These are phyloP conservation scores for Suhomyces yuchorum DNA, from an alignment of 1,139 yeast species.

Conservation along the genomic window DNA sequence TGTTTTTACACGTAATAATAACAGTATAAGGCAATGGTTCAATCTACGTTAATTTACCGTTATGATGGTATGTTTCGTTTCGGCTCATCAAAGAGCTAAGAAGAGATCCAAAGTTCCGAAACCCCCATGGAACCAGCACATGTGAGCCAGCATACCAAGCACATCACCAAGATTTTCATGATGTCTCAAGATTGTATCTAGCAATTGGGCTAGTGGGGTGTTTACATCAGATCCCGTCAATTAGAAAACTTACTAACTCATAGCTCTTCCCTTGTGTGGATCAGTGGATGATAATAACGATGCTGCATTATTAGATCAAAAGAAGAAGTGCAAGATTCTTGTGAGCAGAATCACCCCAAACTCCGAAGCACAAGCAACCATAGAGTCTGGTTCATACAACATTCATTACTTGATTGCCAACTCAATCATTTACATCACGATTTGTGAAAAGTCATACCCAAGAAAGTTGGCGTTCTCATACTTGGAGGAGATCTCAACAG, in stretches of 20 bases:
- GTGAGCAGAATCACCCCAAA: constrained; percentile 75
- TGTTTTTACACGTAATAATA: constrained; percentile 7
- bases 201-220: too few species aligned
- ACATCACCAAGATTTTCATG: too few species aligned
- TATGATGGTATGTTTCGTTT: constrained; percentile 55
- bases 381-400: constrained; percentile 73
- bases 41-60: constrained; percentile 70
- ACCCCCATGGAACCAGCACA: too few species aligned
- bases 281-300: constrained; percentile 81
- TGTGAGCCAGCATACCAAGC: too few species aligned
- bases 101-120: too few species aligned
- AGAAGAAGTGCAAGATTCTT: constrained; percentile 80
- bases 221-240: too few species aligned
- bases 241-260: constrained; percentile 25
- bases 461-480: constrained; percentile 88
- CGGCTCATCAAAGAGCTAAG: too few species aligned
- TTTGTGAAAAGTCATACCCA: constrained; percentile 79
- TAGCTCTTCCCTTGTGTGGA: constrained; percentile 88
- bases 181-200: too few species aligned
- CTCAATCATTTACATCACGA: constrained; percentile 72
- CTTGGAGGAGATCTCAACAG: constrained; percentile 76
- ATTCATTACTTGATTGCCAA: constrained; percentile 74
- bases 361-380: constrained; percentile 83
- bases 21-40: constrained; percentile 48
- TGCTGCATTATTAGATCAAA: constrained; percentile 65